Base-by-base conservation (phyloP, 805 yeast genomes). In the Sungouiozyma ichnusensis region DNA sequence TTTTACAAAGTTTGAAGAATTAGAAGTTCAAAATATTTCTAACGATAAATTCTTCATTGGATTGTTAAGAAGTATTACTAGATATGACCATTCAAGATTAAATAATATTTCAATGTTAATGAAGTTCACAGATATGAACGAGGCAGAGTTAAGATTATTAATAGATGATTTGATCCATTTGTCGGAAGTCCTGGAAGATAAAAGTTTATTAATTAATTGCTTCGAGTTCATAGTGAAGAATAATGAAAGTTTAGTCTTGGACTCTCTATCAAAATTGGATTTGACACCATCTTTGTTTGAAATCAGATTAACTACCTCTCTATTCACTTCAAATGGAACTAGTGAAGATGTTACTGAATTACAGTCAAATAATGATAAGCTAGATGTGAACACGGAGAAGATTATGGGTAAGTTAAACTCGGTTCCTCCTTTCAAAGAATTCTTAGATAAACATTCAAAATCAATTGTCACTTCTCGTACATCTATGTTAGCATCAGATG, bases 251-350 rank as follows among this genome's bases (percentile, higher is more conserved):
- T 45, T 66, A 16, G 67, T 76, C 36, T 34, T 66, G n/a, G 49
- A 57, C n/a, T 62, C 65, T 19, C 53, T 76, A 39, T 48, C 55
- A 2, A 57, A 68, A 2, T 41, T 61, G 17, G 56, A 62, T 16
- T 41, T 71, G 16, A 52, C 63, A 16, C 45, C 75, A 3, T 76
- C 72, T 20, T 49, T 67, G 3, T 63, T 80, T 20, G 88, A 81
- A 64, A 73, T 86, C 69, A 69, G 72, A 41, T 64, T 85, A 37
- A 83, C 85, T 62, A 71, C 81, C 1, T 78, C 88, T 0, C 62
- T 86, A 40, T 58, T 62, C 32, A 46, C 51, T 2, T 44, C 43
- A 7, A 53, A 51, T 11, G 50, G 48, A 44, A 48, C 56, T 7
- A 54, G 54, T 15, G 51, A 55, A 14, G 65, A 61, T 18, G 53